Evolutionary conservation across 352 stramenopile genomes (phyloP).

Genomic region (Phytopythium sindhum): DNA sequence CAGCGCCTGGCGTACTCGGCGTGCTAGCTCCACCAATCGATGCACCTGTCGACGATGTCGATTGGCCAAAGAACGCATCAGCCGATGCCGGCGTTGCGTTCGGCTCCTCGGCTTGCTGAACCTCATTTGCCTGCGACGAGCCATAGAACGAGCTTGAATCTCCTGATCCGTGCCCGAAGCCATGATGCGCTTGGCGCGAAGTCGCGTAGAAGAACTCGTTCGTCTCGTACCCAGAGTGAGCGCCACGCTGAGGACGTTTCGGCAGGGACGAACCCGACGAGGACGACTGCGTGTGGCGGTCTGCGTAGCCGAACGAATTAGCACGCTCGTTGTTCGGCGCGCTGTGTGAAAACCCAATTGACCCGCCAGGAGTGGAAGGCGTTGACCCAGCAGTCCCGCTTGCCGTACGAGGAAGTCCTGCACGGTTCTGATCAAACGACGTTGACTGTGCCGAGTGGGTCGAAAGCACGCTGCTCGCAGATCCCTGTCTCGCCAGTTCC

Average conservation of each 20-base stretch:
- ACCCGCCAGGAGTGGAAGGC: not conserved
- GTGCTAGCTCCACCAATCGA: not conserved
- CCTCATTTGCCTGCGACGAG: not conserved
- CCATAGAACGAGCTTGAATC: conserved; percentile 8
- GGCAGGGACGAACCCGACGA: not conserved
- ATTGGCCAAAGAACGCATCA: conserved; percentile 25
- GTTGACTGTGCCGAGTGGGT: conserved; percentile 6
- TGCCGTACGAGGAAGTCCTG: not conserved
- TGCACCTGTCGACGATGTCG: conserved; percentile 2
- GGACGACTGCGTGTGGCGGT: not conserved
- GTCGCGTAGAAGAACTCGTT: conserved; percentile 11
- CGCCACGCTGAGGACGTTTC: not conserved
- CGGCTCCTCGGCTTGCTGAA: not conserved
- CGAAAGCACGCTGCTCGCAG: conserved; percentile 8
- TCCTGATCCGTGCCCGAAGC: not conserved
- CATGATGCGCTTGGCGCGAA: conserved; percentile 4
- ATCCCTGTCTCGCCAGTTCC: not conserved
- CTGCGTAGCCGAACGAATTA: not conserved
- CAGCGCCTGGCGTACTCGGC: not conserved
- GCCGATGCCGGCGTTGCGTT: conserved; percentile 5
- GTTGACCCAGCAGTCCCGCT: not conserved
- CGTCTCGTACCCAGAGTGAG: conserved; percentile 3
- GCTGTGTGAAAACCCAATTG: not conserved
- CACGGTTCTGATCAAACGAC: not conserved
- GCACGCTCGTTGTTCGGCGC: not conserved